Evolutionary conservation across 371 early-diverging fungal genomes (phyloP).

Genomic region (Mortierella sp.): DNA sequence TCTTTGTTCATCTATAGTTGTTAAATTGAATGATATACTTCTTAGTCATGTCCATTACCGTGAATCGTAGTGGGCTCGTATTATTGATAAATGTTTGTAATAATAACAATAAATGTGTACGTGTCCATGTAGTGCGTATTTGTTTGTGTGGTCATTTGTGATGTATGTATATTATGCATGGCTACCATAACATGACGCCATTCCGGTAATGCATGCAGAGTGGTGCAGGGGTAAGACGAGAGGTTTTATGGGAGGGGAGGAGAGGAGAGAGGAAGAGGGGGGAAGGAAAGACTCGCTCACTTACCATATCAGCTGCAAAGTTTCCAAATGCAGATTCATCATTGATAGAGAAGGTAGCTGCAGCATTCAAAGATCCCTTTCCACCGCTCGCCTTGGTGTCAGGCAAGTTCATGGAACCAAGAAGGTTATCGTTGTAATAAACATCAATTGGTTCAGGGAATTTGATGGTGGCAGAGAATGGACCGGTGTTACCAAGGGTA

Average conservation of each 20-base stretch:
- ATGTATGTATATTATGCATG: background rate
- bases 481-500: constrained; percentile 65
- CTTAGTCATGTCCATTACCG: background rate
- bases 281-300: constrained; percentile 9
- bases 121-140: too few relatives aligned
- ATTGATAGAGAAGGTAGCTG: constrained; percentile 62
- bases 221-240: background rate
- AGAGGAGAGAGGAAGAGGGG: background rate
- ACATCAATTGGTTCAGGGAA: constrained; percentile 65
- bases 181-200: too few relatives aligned
- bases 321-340: constrained; percentile 62
- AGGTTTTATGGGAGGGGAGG: background rate
- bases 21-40: background rate
- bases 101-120: too few relatives aligned
- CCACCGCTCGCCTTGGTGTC: constrained; percentile 65
- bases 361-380: constrained; percentile 58
- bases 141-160: background rate
- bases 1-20: constrained; percentile 51
- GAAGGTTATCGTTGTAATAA: constrained; percentile 57
- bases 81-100: too few relatives aligned
- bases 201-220: too few relatives aligned
- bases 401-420: constrained; percentile 67
- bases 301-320: constrained; percentile 69
- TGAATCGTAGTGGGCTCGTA: background rate
- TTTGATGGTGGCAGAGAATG: constrained; percentile 63